These are phyloP conservation scores for Vigna hirtella DNA, from an alignment of 306 rosid species.

Conservation along the genomic window DNA sequence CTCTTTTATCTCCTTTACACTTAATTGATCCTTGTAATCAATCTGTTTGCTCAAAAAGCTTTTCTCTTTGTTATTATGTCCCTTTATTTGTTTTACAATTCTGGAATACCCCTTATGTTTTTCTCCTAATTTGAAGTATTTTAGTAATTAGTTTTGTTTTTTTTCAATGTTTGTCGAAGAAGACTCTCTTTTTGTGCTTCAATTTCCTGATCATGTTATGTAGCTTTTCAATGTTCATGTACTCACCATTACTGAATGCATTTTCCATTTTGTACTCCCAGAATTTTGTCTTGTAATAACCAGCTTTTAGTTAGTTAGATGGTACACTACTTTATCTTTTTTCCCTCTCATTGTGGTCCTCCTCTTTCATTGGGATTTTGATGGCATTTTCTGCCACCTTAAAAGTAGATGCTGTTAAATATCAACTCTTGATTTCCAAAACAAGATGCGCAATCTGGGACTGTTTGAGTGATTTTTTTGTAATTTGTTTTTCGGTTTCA, in stretches of 20 bases:
- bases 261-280: neutral
- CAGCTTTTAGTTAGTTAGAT: neutral
- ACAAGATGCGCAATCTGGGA: conserved; percentile 2
- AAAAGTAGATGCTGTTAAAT: conserved; percentile 1
- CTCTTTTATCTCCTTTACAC: conserved; percentile 12
- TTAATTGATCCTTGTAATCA: neutral
- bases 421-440: neutral
- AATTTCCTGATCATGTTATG: neutral
- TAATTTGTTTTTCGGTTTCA: neutral
- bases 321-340: neutral
- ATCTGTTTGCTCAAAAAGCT: conserved; percentile 7
- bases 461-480: neutral
- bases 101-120: neutral
- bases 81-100: conserved; percentile 11
- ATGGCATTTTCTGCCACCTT: conserved; percentile 3
- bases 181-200: neutral
- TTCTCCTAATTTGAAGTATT: neutral
- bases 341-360: neutral
- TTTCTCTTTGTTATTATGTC: neutral
- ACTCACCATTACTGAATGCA: neutral
- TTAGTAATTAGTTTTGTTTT: neutral
- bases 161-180: neutral
- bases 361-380: neutral
- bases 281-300: neutral
- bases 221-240: neutral